Evolutionary conservation across 2,329 filamentous ascomycete genomes (phyloP).

Genomic region (Raffaelea deltoideospora): DNA sequence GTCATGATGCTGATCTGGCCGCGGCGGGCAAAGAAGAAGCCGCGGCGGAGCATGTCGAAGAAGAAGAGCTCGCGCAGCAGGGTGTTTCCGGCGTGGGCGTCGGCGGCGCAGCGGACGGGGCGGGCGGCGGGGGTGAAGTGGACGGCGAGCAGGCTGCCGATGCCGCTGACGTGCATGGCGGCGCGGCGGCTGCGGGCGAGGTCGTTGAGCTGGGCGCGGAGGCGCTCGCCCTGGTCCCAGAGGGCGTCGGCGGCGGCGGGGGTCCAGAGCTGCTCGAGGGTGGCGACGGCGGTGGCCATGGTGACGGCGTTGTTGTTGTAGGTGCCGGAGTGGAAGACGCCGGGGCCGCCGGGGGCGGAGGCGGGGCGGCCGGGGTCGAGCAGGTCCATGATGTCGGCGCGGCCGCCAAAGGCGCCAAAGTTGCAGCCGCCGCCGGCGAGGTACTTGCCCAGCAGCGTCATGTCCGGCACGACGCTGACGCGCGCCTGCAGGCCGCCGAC

Average conservation of each 20-base stretch:
- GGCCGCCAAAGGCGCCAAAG: constrained; percentile 44
- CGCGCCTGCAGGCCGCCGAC: constrained; percentile 43
- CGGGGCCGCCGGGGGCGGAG: no score
- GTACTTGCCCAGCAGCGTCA: constrained; percentile 41
- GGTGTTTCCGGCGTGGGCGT: constrained; percentile 2
- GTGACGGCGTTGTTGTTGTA: constrained; percentile 40
- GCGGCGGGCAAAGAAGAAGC: constrained; percentile 8
- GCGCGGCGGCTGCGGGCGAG: neutral
- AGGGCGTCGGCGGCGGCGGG: constrained; percentile 15
- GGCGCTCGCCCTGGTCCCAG: constrained; percentile 6
- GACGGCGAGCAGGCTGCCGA: neutral
- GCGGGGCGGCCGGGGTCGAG: constrained; percentile 37
- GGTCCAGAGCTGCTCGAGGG: neutral
- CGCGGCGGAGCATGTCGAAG: constrained; percentile 9
- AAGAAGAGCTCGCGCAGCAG: constrained; percentile 9
- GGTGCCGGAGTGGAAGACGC: constrained; percentile 41
- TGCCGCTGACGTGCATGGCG: neutral
- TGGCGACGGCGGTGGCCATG: neutral
- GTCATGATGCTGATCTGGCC: constrained; percentile 8
- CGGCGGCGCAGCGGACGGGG: constrained; percentile 1
- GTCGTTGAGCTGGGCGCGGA: constrained; percentile 5
- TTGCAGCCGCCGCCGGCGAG: constrained; percentile 38
- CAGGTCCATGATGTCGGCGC: constrained; percentile 52
- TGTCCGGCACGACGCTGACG: constrained; percentile 39
- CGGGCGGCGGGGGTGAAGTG: neutral